Evolutionary conservation across 495 filamentous ascomycete species (phyloP).

Genomic region (Viridothelium virens): DNA sequence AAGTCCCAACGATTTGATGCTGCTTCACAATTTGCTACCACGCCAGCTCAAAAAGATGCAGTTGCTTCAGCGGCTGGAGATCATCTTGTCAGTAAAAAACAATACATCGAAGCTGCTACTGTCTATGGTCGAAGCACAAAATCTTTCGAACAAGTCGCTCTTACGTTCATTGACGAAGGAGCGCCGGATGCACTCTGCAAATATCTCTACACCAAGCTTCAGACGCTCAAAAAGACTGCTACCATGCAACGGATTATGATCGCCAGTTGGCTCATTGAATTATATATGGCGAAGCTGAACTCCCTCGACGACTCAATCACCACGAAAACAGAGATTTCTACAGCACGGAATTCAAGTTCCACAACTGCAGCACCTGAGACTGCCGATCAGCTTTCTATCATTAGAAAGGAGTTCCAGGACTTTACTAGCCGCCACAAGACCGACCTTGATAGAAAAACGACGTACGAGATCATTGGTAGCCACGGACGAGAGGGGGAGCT

Average conservation of each 20-base stretch:
- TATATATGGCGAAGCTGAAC: conserved; percentile 97
- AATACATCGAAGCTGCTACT: conserved; percentile 74
- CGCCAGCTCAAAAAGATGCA: conserved; percentile 69
- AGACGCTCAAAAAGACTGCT: conserved; percentile 69
- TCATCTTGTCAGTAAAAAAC: conserved; percentile 67
- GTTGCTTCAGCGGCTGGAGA: conserved; percentile 87
- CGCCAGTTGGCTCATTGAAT: conserved; percentile 86
- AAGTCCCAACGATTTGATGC: conserved; percentile 76
- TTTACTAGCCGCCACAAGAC: conserved; percentile 76
- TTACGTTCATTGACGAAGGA: conserved; percentile 79
- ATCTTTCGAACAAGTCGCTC: conserved; percentile 86
- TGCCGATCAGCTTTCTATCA: conserved; percentile 57
- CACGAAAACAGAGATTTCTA: conserved; percentile 75
- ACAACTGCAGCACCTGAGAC: conserved; percentile 45
- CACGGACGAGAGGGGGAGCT: conserved; percentile 91
- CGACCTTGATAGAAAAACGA: conserved; percentile 83
- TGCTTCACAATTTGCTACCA: conserved; percentile 71
- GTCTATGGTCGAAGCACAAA: conserved; percentile 94
- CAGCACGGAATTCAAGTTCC: conserved; percentile 50
- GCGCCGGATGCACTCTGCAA: conserved; percentile 87
- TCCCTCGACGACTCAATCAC: conserved; percentile 88
- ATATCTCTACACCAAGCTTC: conserved; percentile 79
- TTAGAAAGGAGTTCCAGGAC: conserved; percentile 74
- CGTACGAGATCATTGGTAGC: conserved; percentile 90
- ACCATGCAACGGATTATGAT: conserved; percentile 94